Evolutionary conservation across 2,329 filamentous ascomycete genomes (phyloP).

Genomic region (Fonsecaea multimorphosa): DNA sequence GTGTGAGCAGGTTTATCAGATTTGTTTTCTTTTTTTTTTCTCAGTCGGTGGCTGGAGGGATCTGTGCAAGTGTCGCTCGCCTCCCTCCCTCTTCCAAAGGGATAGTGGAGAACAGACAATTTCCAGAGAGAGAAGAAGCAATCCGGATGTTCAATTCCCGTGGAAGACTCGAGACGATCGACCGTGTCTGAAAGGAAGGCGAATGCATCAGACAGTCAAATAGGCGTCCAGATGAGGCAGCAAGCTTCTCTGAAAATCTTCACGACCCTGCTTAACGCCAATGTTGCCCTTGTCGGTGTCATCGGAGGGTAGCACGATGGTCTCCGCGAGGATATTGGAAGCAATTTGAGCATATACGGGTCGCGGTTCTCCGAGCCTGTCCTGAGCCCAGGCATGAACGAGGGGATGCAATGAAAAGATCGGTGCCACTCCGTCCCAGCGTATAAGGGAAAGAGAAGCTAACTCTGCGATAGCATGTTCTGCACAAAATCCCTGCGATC

Average conservation of each 20-base stretch:
- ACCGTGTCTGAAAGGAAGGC: not conserved
- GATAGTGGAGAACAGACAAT: not conserved
- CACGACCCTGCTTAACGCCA: not conserved
- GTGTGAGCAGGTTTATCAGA: too few relatives aligned
- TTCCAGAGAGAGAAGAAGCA: constrained; percentile 13
- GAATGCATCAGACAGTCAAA: constrained; percentile 4
- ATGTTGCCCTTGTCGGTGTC: not conserved
- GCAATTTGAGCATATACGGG: constrained; percentile 9
- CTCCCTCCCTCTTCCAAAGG: not conserved
- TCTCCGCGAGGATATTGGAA: constrained; percentile 9
- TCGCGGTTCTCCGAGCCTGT: constrained; percentile 2
- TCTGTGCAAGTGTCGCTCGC: not conserved
- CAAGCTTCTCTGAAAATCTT: constrained; percentile 11
- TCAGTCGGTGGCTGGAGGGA: not conserved
- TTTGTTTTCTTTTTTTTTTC: not conserved
- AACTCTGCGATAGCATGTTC: constrained; percentile 18
- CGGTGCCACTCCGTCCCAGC: constrained; percentile 6
- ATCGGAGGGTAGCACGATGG: constrained; percentile 10
- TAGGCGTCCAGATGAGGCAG: constrained; percentile 24
- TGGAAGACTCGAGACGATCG: not conserved
- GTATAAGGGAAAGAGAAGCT: constrained; percentile 18
- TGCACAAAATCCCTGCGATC: constrained; percentile 7
- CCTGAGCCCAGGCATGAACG: constrained; percentile 25
- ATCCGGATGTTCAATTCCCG: constrained; percentile 12
- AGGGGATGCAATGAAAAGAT: constrained; percentile 29